Evolutionary conservation across 768 basidiomycete genomes (phyloP).

Genomic region (Trametes cinnabarina): DNA sequence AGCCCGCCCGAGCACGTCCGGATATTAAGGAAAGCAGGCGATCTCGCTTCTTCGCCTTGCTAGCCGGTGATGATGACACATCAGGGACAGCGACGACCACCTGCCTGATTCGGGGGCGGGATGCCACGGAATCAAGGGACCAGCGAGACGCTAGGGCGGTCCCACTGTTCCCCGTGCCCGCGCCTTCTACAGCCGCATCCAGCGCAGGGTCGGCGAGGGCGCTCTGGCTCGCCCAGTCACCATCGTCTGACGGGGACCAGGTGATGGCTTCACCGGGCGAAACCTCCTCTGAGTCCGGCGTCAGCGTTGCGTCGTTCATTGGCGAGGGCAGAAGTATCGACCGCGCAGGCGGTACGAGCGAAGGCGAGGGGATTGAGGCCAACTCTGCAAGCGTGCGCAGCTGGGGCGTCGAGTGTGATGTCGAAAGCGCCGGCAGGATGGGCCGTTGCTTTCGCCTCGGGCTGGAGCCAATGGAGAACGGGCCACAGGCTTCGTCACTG

Average conservation of each 20-base stretch:
- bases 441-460: conserved; percentile 22
- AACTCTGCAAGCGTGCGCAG: conserved; percentile 25
- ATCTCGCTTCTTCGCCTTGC: conserved; percentile 25
- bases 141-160: conserved; percentile 26
- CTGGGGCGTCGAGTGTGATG: conserved; percentile 27
- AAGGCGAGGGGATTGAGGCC: conserved; percentile 23
- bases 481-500: conserved; percentile 3
- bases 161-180: not conserved
- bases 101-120: conserved; percentile 20
- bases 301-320: conserved; percentile 10
- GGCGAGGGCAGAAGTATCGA: conserved; percentile 11
- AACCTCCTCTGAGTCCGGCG: conserved; percentile 7
- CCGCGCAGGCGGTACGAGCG: not conserved
- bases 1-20: conserved; percentile 26
- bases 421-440: conserved; percentile 22
- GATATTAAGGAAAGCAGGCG: conserved; percentile 30
- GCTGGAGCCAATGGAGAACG: conserved; percentile 12
- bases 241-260: conserved; percentile 5
- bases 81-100: conserved; percentile 10
- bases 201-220: too few relatives aligned
- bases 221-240: not conserved
- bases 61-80: conserved; percentile 19
- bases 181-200: not conserved
- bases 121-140: conserved; percentile 29
- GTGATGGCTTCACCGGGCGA: conserved; percentile 15